phyloP scores from a whole-genome alignment of 768 basidiomycete genomes.

The Psilocybe subaeruginosa region DNA sequence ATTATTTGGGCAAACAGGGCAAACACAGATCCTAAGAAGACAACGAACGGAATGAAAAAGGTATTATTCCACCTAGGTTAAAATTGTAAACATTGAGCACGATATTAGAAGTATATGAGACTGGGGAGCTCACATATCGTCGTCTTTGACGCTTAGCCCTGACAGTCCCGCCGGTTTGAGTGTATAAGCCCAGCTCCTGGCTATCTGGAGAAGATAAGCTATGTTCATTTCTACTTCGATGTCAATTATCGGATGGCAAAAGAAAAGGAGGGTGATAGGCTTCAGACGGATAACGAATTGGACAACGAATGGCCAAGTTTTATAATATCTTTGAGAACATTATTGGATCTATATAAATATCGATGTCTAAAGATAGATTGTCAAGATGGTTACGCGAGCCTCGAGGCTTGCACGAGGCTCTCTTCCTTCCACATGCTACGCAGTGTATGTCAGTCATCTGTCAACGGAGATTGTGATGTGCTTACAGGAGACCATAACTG shows the following conservation, averaged over 20 bases:
- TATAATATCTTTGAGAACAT: neutral
- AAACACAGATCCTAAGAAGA: neutral
- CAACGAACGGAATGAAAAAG: constrained; percentile 6
- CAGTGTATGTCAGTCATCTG: neutral
- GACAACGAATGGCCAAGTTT: neutral
- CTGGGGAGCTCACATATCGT: neutral
- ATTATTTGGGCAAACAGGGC: constrained; percentile 1
- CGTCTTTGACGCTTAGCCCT: neutral
- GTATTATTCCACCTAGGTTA: constrained; percentile 9
- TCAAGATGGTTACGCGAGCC: neutral
- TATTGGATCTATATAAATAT: neutral
- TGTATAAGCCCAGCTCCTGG: constrained; percentile 2
- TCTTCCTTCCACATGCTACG: neutral
- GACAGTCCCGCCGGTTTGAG: neutral
- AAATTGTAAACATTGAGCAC: neutral
- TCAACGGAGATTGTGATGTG: neutral
- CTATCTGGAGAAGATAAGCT: neutral
- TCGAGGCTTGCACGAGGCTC: neutral
- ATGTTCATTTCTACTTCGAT: too few relatives aligned
- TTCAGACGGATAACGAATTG: neutral
- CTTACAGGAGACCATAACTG: neutral
- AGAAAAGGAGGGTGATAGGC: too few relatives aligned
- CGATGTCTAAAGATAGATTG: neutral
- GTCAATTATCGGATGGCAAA: too few relatives aligned
- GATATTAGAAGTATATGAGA: neutral